Base-by-base conservation (phyloP, 371 early-diverging fungal genomes). In the Umbelopsis sp. region DNA sequence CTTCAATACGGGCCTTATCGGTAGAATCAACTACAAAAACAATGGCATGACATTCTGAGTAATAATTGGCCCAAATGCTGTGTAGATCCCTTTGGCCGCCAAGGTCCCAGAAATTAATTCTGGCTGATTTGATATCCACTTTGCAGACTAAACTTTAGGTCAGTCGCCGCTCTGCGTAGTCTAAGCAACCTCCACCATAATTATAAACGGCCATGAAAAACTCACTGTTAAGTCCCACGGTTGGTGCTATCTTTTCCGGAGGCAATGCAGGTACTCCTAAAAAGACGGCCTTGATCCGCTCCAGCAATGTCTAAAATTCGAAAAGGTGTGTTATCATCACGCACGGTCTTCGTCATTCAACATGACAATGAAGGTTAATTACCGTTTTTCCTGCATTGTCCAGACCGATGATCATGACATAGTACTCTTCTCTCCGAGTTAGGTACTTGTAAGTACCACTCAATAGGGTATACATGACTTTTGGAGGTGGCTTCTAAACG, bases 301-400 rank as follows among this genome's bases (percentile, higher is more conserved):
- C 97, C 37, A 97, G 79, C 44, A 96, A 75, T 6, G 96, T 94
- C 92, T 94, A 65, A 16, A 37, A 24, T 5, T 75, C n/a, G 22
- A 41, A n/a, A 48, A 3, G 48, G 48, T 48, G 48, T 48, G 48
- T 48, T 16, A n/a, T 12, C 16, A 48, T 41, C 41, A 48, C 20
- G 18, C 48, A 20, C 20, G 48, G 18, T 48, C 48, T 48, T 20
- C 29, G 12, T 2, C 41, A 41, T 41, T 29, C 29, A 29, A 29
- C 29, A 29, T 29, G 4, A 29, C 41, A 12, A 41, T 29, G 12
- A 35, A 24, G 50, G 12, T 22, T 16, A 71, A 72, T 72, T 86
- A 93, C 95, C 35, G 99, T 97, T 82, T 98, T 98, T 63, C 99
- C 99, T 20, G 97, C 94, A 80, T 96, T 95, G 74, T 97, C 97